Conservation (phyloP, 805 yeast species). For the Wickerhamiella sorbophila region DNA sequence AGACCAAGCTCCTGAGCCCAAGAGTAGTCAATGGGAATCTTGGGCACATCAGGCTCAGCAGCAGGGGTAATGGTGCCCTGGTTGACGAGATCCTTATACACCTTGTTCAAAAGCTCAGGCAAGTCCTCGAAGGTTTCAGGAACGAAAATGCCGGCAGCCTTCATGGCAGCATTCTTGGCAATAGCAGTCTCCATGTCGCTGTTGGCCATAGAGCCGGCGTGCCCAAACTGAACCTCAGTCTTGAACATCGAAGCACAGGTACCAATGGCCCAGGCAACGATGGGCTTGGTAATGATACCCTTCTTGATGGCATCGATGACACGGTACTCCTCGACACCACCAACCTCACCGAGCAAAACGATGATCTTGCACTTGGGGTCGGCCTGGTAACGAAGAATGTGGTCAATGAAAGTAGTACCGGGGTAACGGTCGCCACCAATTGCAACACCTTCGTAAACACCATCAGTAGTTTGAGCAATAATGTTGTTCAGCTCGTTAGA, state of each 20-base stretch:
- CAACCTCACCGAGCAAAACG: constrained; percentile 54
- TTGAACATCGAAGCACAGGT: constrained; percentile 58
- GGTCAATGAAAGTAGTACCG: constrained; percentile 57
- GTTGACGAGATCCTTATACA: constrained; percentile 61
- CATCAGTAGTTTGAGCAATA: constrained; percentile 32
- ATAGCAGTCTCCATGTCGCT: constrained; percentile 56
- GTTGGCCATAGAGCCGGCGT: constrained; percentile 59
- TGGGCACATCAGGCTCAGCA: constrained; percentile 33
- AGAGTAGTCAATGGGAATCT: constrained; percentile 34
- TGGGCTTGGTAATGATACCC: constrained; percentile 52
- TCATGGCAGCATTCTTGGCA: constrained; percentile 59
- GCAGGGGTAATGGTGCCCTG: constrained; percentile 27
- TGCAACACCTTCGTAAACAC: constrained; percentile 45
- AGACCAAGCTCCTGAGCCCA: constrained; percentile 37
- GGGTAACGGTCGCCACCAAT: constrained; percentile 67
- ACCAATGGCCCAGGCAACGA: constrained; percentile 60
- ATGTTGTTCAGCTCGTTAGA: constrained; percentile 36
- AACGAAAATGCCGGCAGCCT: constrained; percentile 85
- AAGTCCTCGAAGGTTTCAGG: constrained; percentile 55
- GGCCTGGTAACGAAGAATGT: constrained; percentile 46
- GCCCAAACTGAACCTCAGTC: constrained; percentile 48
- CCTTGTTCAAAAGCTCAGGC: constrained; percentile 31
- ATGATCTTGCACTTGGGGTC: constrained; percentile 55
- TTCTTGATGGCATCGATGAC: constrained; percentile 53
- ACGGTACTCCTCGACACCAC: constrained; percentile 62